These are phyloP conservation scores for Brassica balearica DNA, from an alignment of 441 rosid genomes.

Conservation along the genomic window DNA sequence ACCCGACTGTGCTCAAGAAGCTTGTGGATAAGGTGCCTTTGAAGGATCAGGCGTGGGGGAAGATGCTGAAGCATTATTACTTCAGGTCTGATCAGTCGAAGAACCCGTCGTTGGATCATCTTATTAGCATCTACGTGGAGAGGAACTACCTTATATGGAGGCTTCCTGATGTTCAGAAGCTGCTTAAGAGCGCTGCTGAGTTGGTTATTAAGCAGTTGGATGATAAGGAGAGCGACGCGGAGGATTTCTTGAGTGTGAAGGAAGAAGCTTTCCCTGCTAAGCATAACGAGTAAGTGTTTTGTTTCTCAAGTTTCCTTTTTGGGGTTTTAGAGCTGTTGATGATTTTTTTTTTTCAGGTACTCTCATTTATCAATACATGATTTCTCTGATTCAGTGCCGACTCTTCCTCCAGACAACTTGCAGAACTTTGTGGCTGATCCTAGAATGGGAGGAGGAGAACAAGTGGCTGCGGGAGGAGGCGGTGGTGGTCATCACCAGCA, in stretches of 20 bases:
- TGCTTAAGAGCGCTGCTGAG: constrained; percentile 65
- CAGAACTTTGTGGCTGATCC: constrained; percentile 83
- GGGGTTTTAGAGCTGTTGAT: background rate
- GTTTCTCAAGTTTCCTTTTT: background rate
- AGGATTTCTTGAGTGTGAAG: constrained; percentile 81
- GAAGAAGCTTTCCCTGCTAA: constrained; percentile 82
- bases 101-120: constrained; percentile 80
- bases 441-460: constrained; percentile 59
- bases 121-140: constrained; percentile 76
- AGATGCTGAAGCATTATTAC: constrained; percentile 65
- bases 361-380: constrained; percentile 77
- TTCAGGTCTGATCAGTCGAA: constrained; percentile 71
- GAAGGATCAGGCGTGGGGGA: constrained; percentile 79
- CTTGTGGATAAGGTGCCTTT: constrained; percentile 83
- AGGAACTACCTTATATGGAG: constrained; percentile 88
- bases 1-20: constrained; percentile 77
- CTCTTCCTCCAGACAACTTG: constrained; percentile 86
- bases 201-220: constrained; percentile 64
- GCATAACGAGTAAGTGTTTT: constrained; percentile 75
- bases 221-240: constrained; percentile 58
- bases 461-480: constrained; percentile 30
- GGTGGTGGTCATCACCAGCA: background rate
- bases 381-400: constrained; percentile 75
- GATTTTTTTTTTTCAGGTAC: constrained; percentile 55
- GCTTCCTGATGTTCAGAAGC: constrained; percentile 84